Evolutionary conservation across 2,329 filamentous ascomycete genomes (phyloP), one percentile per base, ranked within the genome.

Genomic region (Nothopassalora personata): DNA sequence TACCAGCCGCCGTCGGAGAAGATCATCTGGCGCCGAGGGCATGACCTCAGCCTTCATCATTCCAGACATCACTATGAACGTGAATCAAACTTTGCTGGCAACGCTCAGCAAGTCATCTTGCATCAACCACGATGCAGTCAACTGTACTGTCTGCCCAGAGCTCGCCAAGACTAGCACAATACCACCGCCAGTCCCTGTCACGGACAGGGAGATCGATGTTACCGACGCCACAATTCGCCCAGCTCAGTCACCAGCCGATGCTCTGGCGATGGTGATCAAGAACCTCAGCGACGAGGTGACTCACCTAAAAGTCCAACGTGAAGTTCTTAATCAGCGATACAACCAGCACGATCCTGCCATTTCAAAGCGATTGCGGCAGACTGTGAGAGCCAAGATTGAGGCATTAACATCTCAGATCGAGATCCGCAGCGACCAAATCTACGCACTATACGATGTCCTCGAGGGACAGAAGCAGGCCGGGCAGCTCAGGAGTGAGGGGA

Each of bases 231-330:
- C 84, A 0, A 70, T 86, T 50, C 82, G 84, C 0, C 84, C 79
- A 1, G 69, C 86, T 1, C 86, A 90, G 68, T 77, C 84, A 1
- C 90, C 90, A 0, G 85, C 83, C 4, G 75, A 86, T 47, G 90
- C 91, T 9, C 83, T 96, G 27, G 88, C 89, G 7, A 84, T 86
- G n/a, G 89, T 96, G 23, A 86, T 96, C 72, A 94, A 95, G 74
- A 83, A 86, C 7, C 78, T 95, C 3, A 81, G 90, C 66, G 90
- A 95, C 70, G 91, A 96, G 72, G 82, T 92, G 48, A 81, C 82
- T 11, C 89, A 95, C 71, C 76, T 95, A 55, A 88, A 89, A 73
- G 80, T 88, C 65, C 81, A 87, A 67, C 81, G 91, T n/a, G 77
- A 81, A 0, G 64, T 80, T 34, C 81, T 84, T 59, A 83, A 88